Evolutionary conservation across 805 yeast genomes (phyloP).

Genomic region (Pichia deserticola): DNA sequence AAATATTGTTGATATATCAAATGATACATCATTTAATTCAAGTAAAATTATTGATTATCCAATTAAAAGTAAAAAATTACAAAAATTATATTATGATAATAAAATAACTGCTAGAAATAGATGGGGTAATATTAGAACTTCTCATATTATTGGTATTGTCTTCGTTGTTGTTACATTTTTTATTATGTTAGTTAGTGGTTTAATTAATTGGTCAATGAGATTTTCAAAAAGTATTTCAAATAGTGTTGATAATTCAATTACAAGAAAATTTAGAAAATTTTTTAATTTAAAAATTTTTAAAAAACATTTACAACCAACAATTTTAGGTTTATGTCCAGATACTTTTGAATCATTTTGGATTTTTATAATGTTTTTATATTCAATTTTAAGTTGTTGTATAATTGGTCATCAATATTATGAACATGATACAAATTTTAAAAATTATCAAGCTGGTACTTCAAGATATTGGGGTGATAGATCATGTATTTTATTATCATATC

Average conservation of each 20-base stretch:
- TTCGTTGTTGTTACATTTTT: constrained; percentile 43
- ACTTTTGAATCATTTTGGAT: constrained; percentile 43
- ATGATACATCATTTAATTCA: constrained; percentile 25
- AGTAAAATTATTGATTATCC: constrained; percentile 30
- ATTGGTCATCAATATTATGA: constrained; percentile 18
- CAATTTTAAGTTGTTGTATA: constrained; percentile 14
- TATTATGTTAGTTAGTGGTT: constrained; percentile 34
- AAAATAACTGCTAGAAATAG: constrained; percentile 24
- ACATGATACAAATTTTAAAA: constrained; percentile 19
- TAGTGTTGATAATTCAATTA: constrained; percentile 22
- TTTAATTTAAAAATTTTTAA: constrained; percentile 19
- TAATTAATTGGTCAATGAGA: constrained; percentile 34
- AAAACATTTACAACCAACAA: constrained; percentile 15
- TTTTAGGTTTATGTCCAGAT: constrained; percentile 38
- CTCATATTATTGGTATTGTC: constrained; percentile 41
- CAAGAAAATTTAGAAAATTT: constrained; percentile 22
- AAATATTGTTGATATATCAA: constrained; percentile 29
- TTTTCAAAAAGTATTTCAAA: constrained; percentile 33
- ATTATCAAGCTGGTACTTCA: constrained; percentile 16
- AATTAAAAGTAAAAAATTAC: constrained; percentile 19
- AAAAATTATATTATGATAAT: constrained; percentile 19
- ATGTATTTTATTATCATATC: constrained; percentile 42
- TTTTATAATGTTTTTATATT: constrained; percentile 29
- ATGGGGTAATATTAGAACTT: constrained; percentile 31
- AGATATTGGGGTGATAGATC: constrained; percentile 43